A percentile compares a stretch with the other conserved stretches of the same genome.
phyloP scores from a whole-genome alignment of 176 grass and related monocot species.

The Lolium multiflorum region DNA sequence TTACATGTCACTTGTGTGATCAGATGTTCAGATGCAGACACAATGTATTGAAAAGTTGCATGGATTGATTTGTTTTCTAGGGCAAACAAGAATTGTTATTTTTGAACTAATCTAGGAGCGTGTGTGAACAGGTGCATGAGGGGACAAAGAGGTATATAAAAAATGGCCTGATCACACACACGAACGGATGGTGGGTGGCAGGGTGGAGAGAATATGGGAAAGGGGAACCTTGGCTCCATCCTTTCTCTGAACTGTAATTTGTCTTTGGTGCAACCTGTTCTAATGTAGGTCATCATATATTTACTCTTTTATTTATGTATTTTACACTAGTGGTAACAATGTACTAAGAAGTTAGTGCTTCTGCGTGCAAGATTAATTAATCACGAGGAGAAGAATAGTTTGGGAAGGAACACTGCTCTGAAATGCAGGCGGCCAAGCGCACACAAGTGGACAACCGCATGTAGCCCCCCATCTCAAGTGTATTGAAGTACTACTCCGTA shows the following conservation, averaged over 20 bases:
- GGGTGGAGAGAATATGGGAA: slow-evolving; percentile 55
- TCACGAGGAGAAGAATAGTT: slow-evolving; percentile 34
- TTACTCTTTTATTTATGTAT: not conserved
- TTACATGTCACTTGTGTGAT: slow-evolving; percentile 12
- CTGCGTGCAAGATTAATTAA: not conserved
- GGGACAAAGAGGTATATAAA: slow-evolving; percentile 36
- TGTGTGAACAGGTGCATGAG: slow-evolving; percentile 13
- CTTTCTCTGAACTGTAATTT: slow-evolving; percentile 50
- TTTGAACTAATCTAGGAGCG: not conserved
- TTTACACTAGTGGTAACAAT: not conserved
- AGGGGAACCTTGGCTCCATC: slow-evolving; percentile 36
- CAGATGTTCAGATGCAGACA: slow-evolving; percentile 38
- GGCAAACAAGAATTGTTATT: not conserved
- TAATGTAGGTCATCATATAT: not conserved
- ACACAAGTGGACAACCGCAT: not conserved
- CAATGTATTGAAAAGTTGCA: not conserved
- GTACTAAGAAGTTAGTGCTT: slow-evolving; percentile 17
- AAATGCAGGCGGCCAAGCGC: slow-evolving; percentile 7
- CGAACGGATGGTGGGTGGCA: slow-evolving; percentile 38
- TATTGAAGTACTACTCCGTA: no score
- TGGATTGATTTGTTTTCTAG: not conserved
- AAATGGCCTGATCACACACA: slow-evolving; percentile 25
- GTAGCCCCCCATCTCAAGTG: not conserved
- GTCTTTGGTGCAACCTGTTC: slow-evolving; percentile 3
- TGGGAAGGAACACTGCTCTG: slow-evolving; percentile 30